Base-by-base conservation (phyloP, 2,329 filamentous ascomycete species). In the Eutypella sp. region DNA sequence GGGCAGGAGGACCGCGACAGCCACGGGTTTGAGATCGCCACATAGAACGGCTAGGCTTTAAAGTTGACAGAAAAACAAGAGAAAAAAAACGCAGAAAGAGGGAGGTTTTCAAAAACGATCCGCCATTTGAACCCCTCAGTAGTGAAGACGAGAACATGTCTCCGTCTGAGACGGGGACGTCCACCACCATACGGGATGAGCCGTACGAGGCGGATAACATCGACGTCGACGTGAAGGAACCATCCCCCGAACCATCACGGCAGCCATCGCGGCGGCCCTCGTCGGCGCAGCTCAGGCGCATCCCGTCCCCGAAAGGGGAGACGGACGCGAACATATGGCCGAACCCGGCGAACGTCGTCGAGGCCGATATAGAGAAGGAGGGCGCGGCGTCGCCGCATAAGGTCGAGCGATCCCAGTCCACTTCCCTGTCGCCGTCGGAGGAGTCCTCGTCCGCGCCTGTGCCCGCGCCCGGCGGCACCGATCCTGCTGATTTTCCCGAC, bases 401-500 rank as follows among this genome's bases (percentile, higher is more conserved):
- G n/a, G n/a, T n/a, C n/a, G n/a, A n/a, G n/a, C n/a, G n/a, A n/a
- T n/a, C n/a, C n/a, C n/a, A n/a, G n/a, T n/a, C n/a, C n/a, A n/a
- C n/a, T n/a, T n/a, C n/a, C n/a, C n/a, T n/a, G n/a, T n/a, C n/a
- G n/a, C n/a, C n/a, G n/a, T n/a, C n/a, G n/a, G n/a, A n/a, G n/a
- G n/a, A n/a, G n/a, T n/a, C n/a, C n/a, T n/a, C n/a, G n/a, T n/a
- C n/a, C n/a, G n/a, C n/a, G 44, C 2, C 36, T 18, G 25, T 31
- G 18, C 13, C 40, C 45, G 57, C 55, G 15, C 63, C 65, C 5
- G 58, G 61, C 18, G 67, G 61, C 4, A 60, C 67, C 49, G 68
- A 67, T 44, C 72, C 74, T 6, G 62, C 63, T n/a, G 74, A 78
- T 50, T 81, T 81, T 47, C 80, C 80, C 1, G 80, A 84, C 54